A percentile compares a stretch with the other conserved stretches of the same genome.
Conservation (phyloP, 345 rosid genomes). For the Populus alba region DNA sequence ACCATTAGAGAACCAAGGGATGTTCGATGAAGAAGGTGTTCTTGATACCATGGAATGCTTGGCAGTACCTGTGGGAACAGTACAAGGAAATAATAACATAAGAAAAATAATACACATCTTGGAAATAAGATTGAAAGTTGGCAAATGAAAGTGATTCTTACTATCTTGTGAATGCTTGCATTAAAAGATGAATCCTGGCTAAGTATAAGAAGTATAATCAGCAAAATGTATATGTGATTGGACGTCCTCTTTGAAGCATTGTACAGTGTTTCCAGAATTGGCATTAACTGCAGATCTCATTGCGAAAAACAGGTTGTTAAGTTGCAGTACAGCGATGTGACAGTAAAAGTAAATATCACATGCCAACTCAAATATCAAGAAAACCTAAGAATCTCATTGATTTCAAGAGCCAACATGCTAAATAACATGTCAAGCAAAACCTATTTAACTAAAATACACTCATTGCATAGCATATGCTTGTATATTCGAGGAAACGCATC, state of each 20-base stretch:
- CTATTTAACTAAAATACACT: background rate
- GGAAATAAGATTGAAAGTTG: conserved; percentile 6
- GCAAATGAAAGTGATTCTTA: conserved; percentile 29
- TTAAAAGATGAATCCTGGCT: conserved; percentile 97
- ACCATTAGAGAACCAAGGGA: conserved; percentile 96
- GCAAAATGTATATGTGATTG: conserved; percentile 93
- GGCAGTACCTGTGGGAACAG: conserved; percentile 54
- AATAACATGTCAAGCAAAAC: background rate
- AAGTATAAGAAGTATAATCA: conserved; percentile 93
- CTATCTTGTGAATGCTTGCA: conserved; percentile 92
- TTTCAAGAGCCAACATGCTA: background rate
- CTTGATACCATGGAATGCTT: conserved; percentile 94
- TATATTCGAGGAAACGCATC: too few relatives aligned
- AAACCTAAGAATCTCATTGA: background rate
- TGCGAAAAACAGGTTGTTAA: conserved; percentile 12
- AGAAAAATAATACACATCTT: conserved; percentile 15
- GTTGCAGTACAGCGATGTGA: background rate
- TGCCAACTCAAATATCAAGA: background rate
- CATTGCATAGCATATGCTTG: background rate
- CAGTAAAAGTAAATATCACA: background rate
- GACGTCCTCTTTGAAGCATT: conserved; percentile 83
- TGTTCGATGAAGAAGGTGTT: conserved; percentile 88
- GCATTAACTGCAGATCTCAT: conserved; percentile 69
- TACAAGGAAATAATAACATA: background rate
- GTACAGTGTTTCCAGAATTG: conserved; percentile 86